Conservation (phyloP, 2,329 filamentous ascomycete species). For the Curvularia hawaiiensis region DNA sequence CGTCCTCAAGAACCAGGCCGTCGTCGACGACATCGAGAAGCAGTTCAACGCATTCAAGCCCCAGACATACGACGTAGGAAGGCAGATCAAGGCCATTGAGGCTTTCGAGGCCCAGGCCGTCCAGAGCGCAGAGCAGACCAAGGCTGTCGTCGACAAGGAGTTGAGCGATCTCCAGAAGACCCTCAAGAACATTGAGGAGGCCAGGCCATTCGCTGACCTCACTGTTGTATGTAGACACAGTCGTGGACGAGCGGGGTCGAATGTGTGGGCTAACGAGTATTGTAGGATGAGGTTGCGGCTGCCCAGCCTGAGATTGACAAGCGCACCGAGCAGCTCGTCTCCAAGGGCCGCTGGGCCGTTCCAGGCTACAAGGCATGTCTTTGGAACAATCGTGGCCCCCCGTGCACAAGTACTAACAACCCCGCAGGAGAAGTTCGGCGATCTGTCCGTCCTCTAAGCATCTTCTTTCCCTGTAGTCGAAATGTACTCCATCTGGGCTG, state of each 20-base stretch:
- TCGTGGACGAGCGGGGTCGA: slow-evolving; percentile 5
- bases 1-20: slow-evolving; percentile 91
- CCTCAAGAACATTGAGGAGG: slow-evolving; percentile 94
- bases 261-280: slow-evolving; percentile 25
- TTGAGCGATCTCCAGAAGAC: slow-evolving; percentile 93
- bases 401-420: slow-evolving; percentile 53
- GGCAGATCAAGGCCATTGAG: slow-evolving; percentile 98
- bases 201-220: slow-evolving; percentile 93
- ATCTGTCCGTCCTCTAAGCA: slow-evolving; percentile 88
- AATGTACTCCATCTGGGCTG: slow-evolving; percentile 43
- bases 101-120: slow-evolving; percentile 96
- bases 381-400: not conserved
- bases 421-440: slow-evolving; percentile 94
- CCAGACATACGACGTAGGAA: slow-evolving; percentile 85
- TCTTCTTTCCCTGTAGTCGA: slow-evolving; percentile 33
- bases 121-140: slow-evolving; percentile 96
- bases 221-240: slow-evolving; percentile 80
- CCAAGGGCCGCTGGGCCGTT: slow-evolving; percentile 97
- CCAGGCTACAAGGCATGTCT: slow-evolving; percentile 94
- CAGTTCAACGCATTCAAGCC: slow-evolving; percentile 93
- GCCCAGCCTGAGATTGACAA: slow-evolving; percentile 97
- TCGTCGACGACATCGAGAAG: slow-evolving; percentile 97
- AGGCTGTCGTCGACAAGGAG: slow-evolving; percentile 94
- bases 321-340: slow-evolving; percentile 92
- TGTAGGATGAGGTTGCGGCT: slow-evolving; percentile 88